Base-by-base conservation (phyloP, 2,329 filamentous ascomycete species). In the Xylaria sp. region DNA sequence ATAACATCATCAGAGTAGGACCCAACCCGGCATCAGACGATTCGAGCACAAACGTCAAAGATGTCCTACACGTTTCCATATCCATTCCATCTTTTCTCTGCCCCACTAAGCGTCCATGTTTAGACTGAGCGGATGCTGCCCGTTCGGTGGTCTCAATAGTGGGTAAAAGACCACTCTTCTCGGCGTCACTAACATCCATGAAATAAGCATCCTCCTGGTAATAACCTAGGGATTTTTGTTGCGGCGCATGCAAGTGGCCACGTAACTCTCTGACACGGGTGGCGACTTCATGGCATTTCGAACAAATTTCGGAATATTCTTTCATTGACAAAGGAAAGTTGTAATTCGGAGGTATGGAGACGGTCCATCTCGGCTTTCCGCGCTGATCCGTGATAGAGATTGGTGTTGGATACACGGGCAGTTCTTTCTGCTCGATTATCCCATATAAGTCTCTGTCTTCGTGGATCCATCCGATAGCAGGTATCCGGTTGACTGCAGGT, bases 1-100 rank as follows among this genome's bases (percentile, higher is more conserved):
- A 96, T 58, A 96, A 71, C 69, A 87, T 82, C 81, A 95, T 86
- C 60, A 96, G 74, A 1, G 88, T 85, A 64, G 84, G 86, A 4
- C 91, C 91, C 8, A 96, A 78, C 2, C 91, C 91, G 1, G 90
- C 89, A 67, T 93, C 86, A 2, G 81, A 74, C 6, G 85, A 82
- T 70, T 93, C 90, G 68, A 96, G 79, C 1, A 92, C 83, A 71
- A 89, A 94, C 0, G 90, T 96, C 75, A 96, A 77, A 60, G 84
- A 90, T 64, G 74, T 85, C 52, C 85, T 78, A 75, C 91, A 96
- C 13, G 87, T 75, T 8, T 83, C 78, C 59, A 77, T 76, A 46
- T 79, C 77, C 60, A 80, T 63, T 3, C 74, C 71, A 52, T 76
- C 74, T 57, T 74, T 74, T 7, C 75, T 73, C 58, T 81, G 74